Percentiles rank a stretch among this genome's conserved stretches.
Conservation (phyloP, 768 basidiomycete species). For the Pleurotus tuber-regium region DNA sequence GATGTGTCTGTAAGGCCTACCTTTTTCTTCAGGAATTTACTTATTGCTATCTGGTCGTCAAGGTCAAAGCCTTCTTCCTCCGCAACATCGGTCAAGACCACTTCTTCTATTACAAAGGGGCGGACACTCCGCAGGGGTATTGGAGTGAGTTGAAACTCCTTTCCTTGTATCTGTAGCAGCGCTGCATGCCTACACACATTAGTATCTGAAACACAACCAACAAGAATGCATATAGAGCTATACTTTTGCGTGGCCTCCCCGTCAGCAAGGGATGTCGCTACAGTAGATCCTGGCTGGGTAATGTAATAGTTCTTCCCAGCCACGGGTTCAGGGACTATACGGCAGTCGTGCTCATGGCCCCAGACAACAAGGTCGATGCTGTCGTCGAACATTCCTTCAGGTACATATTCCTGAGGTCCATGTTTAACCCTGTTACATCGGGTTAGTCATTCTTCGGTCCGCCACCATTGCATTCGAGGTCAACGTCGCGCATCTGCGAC, state of each 20-base stretch:
- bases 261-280: constrained; percentile 92
- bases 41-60: constrained; percentile 78
- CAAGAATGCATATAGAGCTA: constrained; percentile 13
- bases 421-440: constrained; percentile 72
- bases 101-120: constrained; percentile 88
- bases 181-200: constrained; percentile 77
- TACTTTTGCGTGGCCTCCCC: constrained; percentile 94
- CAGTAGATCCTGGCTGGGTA: constrained; percentile 90
- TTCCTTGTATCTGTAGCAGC: constrained; percentile 82
- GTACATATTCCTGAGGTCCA: constrained; percentile 91
- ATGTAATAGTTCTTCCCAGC: constrained; percentile 91
- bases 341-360: constrained; percentile 99
- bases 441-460: not conserved
- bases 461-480: not conserved
- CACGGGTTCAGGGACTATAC: constrained; percentile 87
- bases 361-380: constrained; percentile 91
- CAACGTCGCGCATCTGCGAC: not conserved
- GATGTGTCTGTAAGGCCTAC: constrained; percentile 35
- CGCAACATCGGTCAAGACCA: constrained; percentile 71
- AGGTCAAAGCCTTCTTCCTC: constrained; percentile 77
- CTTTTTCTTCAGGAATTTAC: constrained; percentile 73
- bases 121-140: constrained; percentile 89
- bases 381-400: constrained; percentile 97
- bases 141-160: constrained; percentile 82
- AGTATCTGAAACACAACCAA: constrained; percentile 1